phyloP scores from a whole-genome alignment of 2,329 filamentous ascomycete genomes.

The Colletotrichum lentis region DNA sequence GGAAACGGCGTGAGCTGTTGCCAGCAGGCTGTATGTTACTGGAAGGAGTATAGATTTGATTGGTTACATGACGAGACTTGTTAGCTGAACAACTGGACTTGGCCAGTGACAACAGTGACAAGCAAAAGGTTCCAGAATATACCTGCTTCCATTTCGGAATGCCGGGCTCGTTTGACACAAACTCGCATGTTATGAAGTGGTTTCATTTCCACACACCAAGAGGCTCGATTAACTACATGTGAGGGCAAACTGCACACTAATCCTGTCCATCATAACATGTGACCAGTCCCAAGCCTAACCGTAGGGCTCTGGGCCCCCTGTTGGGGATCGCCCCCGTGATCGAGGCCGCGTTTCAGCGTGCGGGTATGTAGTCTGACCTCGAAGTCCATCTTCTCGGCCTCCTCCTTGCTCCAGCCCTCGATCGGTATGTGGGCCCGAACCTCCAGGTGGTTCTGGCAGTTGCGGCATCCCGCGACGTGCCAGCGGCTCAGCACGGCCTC shows the following conservation, averaged over 20 bases:
- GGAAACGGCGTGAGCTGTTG: no score
- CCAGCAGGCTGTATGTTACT: no score
- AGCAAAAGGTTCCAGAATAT: no score
- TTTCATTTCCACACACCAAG: no score
- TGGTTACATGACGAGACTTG: no score
- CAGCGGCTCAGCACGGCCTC: constrained; percentile 42
- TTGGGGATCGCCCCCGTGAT: background rate
- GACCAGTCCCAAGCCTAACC: background rate
- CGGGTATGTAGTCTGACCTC: constrained; percentile 1
- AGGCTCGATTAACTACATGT: no score
- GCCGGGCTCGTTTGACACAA: no score
- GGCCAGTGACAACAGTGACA: no score
- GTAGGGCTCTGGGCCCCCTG: background rate
- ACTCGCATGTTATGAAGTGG: no score
- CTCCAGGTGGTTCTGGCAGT: constrained; percentile 42
- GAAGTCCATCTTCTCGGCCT: background rate
- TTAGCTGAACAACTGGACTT: no score
- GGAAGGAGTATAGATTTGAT: no score
- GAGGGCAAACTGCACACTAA: background rate
- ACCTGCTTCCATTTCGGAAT: no score
- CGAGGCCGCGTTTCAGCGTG: background rate
- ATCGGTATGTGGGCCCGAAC: constrained; percentile 34
- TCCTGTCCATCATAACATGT: background rate
- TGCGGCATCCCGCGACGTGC: constrained; percentile 40
- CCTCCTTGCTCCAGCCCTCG: background rate